Base-by-base conservation (phyloP, 495 filamentous ascomycete species). In the Xylaria bambusicola region DNA sequence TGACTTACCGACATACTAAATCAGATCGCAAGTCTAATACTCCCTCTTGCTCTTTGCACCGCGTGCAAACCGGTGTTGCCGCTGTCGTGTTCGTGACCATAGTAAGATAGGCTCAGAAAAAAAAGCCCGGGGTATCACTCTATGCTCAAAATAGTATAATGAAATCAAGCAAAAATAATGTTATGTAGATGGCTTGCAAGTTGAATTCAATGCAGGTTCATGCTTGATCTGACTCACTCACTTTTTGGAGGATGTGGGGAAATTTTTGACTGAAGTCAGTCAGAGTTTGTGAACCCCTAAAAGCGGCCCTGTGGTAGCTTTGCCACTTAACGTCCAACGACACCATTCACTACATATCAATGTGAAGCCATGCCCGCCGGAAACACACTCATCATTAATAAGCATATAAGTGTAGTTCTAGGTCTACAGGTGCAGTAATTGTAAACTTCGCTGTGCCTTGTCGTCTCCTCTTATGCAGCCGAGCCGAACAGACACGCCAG, bases 401-500 rank as follows among this genome's bases (percentile, higher is more conserved):
- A 10, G 10, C 10, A 33, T 33, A 33, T 33, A 10, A 33, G 29
- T 33, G 10, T 23, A 23, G 10, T 23, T 13, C 5, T 51, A 3
- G 6, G n/a, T n/a, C n/a, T n/a, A n/a, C n/a, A n/a, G n/a, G n/a
- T n/a, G n/a, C n/a, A n/a, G n/a, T n/a, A n/a, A n/a, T n/a, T n/a
- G n/a, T n/a, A n/a, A n/a, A n/a, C 29, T 26, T 42, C 20, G n/a
- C 4, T 33, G 10, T 12, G 9, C 17, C 20, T 26, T 1, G 33
- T 21, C 20, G 10, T 42, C 13, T 56, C n/a, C n/a, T 42, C 15
- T 47, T 45, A 56, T 38, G 10, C 3, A n/a, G 20, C 13, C n/a
- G 31, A 49, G 0, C 38, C 35, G 60, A 85, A 84, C 36, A 86
- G 64, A 63, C 74, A 80, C 5, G 69, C 71, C 64, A 85, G 67